phyloP scores from a whole-genome alignment of 2,329 filamentous ascomycete genomes.

The Pseudogymnoascus sp. region DNA sequence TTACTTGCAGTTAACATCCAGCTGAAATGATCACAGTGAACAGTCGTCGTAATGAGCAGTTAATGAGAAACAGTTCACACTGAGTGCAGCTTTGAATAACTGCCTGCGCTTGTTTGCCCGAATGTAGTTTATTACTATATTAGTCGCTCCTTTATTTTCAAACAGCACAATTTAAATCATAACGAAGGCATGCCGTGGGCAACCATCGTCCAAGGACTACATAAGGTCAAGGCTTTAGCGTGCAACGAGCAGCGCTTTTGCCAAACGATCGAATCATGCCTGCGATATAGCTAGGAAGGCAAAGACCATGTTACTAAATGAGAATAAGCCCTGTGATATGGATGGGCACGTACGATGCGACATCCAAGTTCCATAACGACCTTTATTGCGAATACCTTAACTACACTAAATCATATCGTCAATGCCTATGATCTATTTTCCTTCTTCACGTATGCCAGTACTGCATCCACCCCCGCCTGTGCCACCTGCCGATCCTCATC shows the following conservation, averaged over 20 bases:
- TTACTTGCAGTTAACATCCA: no score
- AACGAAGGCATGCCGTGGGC: no score
- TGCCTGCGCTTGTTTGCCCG: no score
- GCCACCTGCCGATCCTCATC: constrained; percentile 46
- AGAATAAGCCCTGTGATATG: not conserved
- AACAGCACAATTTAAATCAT: no score
- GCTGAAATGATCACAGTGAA: not conserved
- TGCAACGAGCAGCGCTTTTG: not conserved
- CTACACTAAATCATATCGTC: not conserved
- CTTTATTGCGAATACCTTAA: not conserved
- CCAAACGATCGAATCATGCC: not conserved
- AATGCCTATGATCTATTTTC: not conserved
- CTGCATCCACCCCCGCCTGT: constrained; percentile 40
- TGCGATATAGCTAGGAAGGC: not conserved
- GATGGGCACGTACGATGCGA: not conserved
- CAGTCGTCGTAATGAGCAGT: not conserved
- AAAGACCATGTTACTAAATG: not conserved
- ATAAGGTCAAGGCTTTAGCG: no score
- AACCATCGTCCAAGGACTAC: no score
- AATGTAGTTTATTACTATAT: no score
- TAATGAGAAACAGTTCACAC: not conserved
- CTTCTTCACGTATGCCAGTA: constrained; percentile 19
- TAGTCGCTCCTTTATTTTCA: no score
- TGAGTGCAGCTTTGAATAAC: no score
- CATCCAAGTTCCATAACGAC: not conserved